phyloP scores from a whole-genome alignment of 169 alveolate species.

The Plasmodium adleri region DNA sequence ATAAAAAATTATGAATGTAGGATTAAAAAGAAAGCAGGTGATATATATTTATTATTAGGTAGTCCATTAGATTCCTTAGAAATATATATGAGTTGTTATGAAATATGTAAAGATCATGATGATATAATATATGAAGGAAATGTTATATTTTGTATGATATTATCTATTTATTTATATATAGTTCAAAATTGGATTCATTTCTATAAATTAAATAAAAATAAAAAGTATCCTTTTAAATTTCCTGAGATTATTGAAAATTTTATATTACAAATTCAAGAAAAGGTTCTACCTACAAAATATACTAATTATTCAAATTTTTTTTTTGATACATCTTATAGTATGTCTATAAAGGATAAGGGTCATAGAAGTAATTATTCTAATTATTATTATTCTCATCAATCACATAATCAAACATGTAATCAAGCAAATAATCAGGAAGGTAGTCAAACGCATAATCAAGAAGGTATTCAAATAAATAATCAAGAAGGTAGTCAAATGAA shows the following conservation, averaged over 20 bases:
- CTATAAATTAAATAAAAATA: conserved; percentile 31
- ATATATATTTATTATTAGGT: conserved; percentile 60
- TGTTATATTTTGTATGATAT: conserved; percentile 27
- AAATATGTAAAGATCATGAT: conserved; percentile 5
- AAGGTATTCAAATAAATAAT: too few relatives aligned
- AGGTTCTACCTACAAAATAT: conserved; percentile 13
- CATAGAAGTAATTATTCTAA: neutral
- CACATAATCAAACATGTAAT: too few relatives aligned
- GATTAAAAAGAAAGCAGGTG: conserved; percentile 55
- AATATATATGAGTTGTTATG: conserved; percentile 33
- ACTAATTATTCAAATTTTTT: conserved; percentile 41
- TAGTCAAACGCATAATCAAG: too few relatives aligned
- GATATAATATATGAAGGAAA: conserved; percentile 42
- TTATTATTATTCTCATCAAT: too few relatives aligned
- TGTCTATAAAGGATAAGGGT: conserved; percentile 14
- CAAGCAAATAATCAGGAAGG: too few relatives aligned
- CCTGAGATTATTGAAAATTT: conserved; percentile 31
- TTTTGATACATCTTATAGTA: conserved; percentile 72
- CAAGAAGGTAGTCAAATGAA: too few relatives aligned
- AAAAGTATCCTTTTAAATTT: conserved; percentile 40
- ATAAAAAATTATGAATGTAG: conserved; percentile 2
- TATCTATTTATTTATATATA: conserved; percentile 31
- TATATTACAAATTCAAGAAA: conserved; percentile 20
- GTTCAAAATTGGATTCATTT: conserved; percentile 58
- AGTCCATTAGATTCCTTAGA: conserved; percentile 65